These are phyloP conservation scores for Lactarius hatsudake DNA, from an alignment of 768 basidiomycete species.

Conservation along the genomic window DNA sequence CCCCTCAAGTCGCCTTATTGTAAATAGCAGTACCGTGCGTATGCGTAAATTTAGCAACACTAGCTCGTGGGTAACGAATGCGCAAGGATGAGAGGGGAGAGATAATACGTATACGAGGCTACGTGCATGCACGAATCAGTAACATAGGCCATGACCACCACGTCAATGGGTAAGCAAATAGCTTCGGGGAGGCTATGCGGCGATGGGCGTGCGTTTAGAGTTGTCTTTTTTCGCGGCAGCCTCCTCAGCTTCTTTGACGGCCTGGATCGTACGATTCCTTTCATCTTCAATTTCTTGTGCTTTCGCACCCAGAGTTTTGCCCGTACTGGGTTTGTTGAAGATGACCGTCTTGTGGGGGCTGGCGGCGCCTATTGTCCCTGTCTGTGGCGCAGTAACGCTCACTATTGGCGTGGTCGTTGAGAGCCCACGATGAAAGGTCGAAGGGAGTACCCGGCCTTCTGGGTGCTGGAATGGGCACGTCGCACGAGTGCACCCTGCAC, in stretches of 20 bases:
- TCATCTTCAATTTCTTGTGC: slow-evolving; percentile 68
- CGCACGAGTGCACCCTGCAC: slow-evolving; percentile 74
- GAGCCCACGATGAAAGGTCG: slow-evolving; percentile 77
- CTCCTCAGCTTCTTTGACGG: slow-evolving; percentile 61
- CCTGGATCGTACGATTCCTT: slow-evolving; percentile 59
- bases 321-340: slow-evolving; percentile 52
- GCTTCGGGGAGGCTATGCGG: slow-evolving; percentile 24
- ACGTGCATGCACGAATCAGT: slow-evolving; percentile 9
- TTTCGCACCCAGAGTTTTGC: slow-evolving; percentile 42
- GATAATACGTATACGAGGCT: slow-evolving; percentile 70
- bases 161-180: not conserved
- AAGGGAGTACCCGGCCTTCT: slow-evolving; percentile 75
- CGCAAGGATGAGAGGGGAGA: slow-evolving; percentile 25
- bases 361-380: slow-evolving; percentile 60
- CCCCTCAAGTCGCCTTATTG: not conserved
- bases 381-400: slow-evolving; percentile 57
- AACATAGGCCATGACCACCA: not conserved
- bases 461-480: slow-evolving; percentile 81
- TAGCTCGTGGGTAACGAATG: slow-evolving; percentile 3
- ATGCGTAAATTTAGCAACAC: slow-evolving; percentile 15
- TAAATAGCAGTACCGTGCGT: slow-evolving; percentile 14
- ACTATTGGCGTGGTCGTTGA: slow-evolving; percentile 58
- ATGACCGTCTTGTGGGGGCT: slow-evolving; percentile 70
- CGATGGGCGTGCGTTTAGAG: slow-evolving; percentile 41
- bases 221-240: slow-evolving; percentile 61